Evolutionary conservation across 2,329 filamentous ascomycete genomes (phyloP), one percentile per base, ranked within the genome.

Genomic region (Aspergillus melleus): DNA sequence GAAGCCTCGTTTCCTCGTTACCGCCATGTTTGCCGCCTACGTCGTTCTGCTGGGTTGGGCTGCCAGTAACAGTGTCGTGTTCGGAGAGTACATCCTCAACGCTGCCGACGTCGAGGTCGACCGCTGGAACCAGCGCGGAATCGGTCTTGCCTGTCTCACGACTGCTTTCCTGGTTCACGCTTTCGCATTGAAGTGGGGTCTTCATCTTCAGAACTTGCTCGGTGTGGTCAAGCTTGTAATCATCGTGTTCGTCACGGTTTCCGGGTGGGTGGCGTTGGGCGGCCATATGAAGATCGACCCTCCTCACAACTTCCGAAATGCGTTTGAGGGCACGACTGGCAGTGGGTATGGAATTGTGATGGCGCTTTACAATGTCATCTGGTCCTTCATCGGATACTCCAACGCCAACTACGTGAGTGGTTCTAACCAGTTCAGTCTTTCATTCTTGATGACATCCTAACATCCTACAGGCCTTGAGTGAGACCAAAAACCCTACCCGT

Each of bases 291-390:
- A 75, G 51, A 63, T 74, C 19, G 70, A 74, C 16, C 64, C 69
- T 47, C 74, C 76, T 12, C 64, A 76, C 57, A 76, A 76, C 61
- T 77, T 76, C 60, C 63, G 53, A 9, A 71, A 74, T 62, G 74
- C 76, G 2, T 78, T 78, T 58, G 74, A 75, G 49, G 77, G 75
- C 11, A 75, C 70, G 11, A 68, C 69, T 10, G 69, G 70, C 16
- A 75, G 69, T 59, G 72, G 72, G 6, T 77, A 77, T 60, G 81
- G 82, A 26, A 73, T 87, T n/a, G 83, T 85, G 2, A 86, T 81
- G 59, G 85, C 86, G 0, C 68, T 89, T 42, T 84, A 86, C 61
- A 87, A 83, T 59, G 85, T 88, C 57, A 81, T 85, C 30, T 88
- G 86, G 70, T 84, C 84, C 0, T 88, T 87, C 55, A 76, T 80